Base-by-base conservation (phyloP, 768 basidiomycete genomes). In the Calocybe gangraenosa region DNA sequence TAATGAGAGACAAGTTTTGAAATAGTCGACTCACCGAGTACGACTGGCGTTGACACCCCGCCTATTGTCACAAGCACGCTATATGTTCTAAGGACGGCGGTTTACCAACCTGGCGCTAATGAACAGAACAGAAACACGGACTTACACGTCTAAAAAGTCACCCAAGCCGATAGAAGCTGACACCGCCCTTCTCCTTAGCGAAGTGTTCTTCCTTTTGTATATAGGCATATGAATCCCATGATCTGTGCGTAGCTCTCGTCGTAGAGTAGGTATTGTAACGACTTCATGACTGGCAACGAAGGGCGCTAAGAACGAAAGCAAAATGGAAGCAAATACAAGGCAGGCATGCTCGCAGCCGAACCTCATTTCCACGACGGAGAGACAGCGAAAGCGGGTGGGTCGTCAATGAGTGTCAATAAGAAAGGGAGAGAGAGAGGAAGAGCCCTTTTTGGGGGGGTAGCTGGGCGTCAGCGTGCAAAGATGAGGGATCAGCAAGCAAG, bases 101-200 rank as follows among this genome's bases (percentile, higher is more conserved):
- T 28, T 6, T 11, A 28, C 5, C 21, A 48, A 25, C n/a, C 13
- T 20, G 7, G 34, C 14, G 14, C 13, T 7, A 7, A 14, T 7
- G 34, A 14, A 7, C 7, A 35, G 6, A 35, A 35, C 5, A n/a
- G 34, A 7, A 9, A 14, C 25, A 44, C 21, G 28, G 43, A 67
- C 74, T 63, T 58, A 86, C 85, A 83, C 66, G 60, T 87, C 84
- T 19, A 72, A 44, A 49, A 65, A 76, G 55, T 86, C 77, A 2
- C 84, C 82, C 22, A 87, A 61, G 1, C 82, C 80, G 34, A 75
- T 72, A 9, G 65, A 62, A 11, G 65, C 69, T 3, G 61, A 61
- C 63, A 56, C 42, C 0, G 57, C 66, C 32, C 71, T 65, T 35
- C 61, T 57, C 42, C 49, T 48, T 20, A 48, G 39, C 1, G 44